Evolutionary conservation across 768 basidiomycete species (phyloP), one percentile per base, ranked within the genome.

Genomic region (Amanita jacksonii): DNA sequence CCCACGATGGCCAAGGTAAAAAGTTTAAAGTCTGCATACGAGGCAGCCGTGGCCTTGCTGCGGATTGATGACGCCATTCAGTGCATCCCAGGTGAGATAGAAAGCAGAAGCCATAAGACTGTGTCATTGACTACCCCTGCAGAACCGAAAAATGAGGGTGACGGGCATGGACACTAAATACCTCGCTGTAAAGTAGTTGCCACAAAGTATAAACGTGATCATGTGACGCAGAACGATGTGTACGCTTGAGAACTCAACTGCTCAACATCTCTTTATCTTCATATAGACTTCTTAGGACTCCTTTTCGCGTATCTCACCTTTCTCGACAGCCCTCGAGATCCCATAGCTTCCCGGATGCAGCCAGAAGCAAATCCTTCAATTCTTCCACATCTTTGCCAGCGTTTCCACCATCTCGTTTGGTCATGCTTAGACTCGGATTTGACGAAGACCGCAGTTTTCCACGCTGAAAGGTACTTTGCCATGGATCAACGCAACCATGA

Each of bases 1-100:
- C 96, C 96, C 3, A 97, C 92, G 7, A 77, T 99, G 68, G 87
- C 86, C 70, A 98, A 99, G 67, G 86, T 98, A 52, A 89, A 87
- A 67, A 93, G 89, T 58, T 65, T 99, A 61, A 99, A 99, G 71
- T 90, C 86, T 25, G 96, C 96, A 25, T 88, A 93, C 52, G 93
- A 97, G 62, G 93, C 94, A 23, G 91, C 93, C 3, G 92, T 96
- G 31, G 90, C 90, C 46, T 67, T 98, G 48, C 67, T 99, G 60
- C 77, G 96, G 49, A 97, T 98, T 54, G 93, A 97, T 61, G 93
- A 91, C 62, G 87, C 88, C n/a, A 91, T 91, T 49, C 87, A 90
- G 55, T 88, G 85, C 62, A 72, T 85, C 37, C 85, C 87, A 48
- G 88, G 87, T 87, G 53, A 68, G 81, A 9, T 65, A 22, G 7